Evolutionary conservation across 169 alveolate species (phyloP).

Genomic region (Amoebophrya sp.): DNA sequence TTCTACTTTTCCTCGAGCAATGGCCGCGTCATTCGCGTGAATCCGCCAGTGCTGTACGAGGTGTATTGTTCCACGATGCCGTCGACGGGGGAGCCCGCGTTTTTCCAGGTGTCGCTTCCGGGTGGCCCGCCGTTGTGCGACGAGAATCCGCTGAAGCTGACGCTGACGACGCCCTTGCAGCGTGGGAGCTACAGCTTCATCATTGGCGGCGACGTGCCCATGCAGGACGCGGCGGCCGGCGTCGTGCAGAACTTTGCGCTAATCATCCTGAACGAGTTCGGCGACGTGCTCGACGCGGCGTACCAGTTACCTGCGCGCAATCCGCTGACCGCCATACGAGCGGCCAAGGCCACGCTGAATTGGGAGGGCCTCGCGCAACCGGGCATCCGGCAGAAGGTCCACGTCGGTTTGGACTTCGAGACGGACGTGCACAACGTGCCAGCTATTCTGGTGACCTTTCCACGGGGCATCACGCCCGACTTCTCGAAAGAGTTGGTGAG

Average conservation of each 20-base stretch:
- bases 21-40: background rate
- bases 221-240: background rate
- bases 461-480: background rate
- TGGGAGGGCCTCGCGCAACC: too few species aligned
- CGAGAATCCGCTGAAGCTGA: background rate
- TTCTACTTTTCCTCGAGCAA: background rate
- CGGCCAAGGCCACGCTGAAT: background rate
- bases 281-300: background rate
- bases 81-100: background rate
- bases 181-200: background rate
- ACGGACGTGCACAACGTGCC: background rate
- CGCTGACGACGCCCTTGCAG: background rate
- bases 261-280: background rate
- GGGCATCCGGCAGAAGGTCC: too few species aligned
- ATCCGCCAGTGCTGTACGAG: conserved; percentile 8
- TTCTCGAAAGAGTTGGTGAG: background rate
- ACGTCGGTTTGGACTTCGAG: background rate
- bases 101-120: background rate
- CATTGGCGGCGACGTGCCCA: conserved; percentile 7
- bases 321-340: background rate
- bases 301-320: background rate
- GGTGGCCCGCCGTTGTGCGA: background rate
- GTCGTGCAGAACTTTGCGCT: conserved; percentile 6
- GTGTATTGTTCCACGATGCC: conserved; percentile 10
- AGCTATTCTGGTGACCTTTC: background rate